Evolutionary conservation across 148 eudicot species (phyloP), one percentile per base, ranked within the genome.

Genomic region (Fagopyrum tataricum): DNA sequence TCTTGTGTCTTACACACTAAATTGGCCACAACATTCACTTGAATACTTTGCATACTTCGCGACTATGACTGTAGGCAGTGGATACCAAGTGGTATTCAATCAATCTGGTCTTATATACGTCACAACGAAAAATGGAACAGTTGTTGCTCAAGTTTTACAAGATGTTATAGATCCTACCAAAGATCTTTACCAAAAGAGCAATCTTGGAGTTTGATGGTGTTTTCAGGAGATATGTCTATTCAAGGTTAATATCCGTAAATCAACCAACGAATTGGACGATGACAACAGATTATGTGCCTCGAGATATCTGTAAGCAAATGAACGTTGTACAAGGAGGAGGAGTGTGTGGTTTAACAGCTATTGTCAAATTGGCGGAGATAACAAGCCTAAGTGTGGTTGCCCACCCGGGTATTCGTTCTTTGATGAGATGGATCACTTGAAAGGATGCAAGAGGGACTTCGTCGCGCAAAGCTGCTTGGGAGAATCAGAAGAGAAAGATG

Each of bases 341-440:
- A 12, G 77, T 79, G 64, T 90, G 95, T 75, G 95, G 95, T 70
- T 87, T 67, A 90, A 90, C 78, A 84, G 78, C 75, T 75, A 85
- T 10, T 89, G 93, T 75, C 73, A 59, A 18, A 67, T 85, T 4
- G 80, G 51, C 58, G 44, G 18, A 0, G 64, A 76, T 73, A 15
- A 64, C 3, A 87, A 82, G 73, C 90, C 86, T 5, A 67, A 4
- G 5, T 87, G 90, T 80, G 15, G 52, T 11, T 89, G 93, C 73
- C 93, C 93, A 0, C 49, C 20, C 14, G 67, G 78, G 24, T 87
- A 67, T 66, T 76, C 84, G 7, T 73, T 82, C 44, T 20, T 81
- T 11, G 84, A 90, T 77, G 81, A 86, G n/a, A 53, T 61, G 37
- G 86, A 87, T 67, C 18, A 11, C 8, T 55, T 82, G 62, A 85